Percentiles rank a stretch among this genome's conserved stretches.
phyloP scores from a whole-genome alignment of 257 asterid species.

The Anisodus tanguticus region DNA sequence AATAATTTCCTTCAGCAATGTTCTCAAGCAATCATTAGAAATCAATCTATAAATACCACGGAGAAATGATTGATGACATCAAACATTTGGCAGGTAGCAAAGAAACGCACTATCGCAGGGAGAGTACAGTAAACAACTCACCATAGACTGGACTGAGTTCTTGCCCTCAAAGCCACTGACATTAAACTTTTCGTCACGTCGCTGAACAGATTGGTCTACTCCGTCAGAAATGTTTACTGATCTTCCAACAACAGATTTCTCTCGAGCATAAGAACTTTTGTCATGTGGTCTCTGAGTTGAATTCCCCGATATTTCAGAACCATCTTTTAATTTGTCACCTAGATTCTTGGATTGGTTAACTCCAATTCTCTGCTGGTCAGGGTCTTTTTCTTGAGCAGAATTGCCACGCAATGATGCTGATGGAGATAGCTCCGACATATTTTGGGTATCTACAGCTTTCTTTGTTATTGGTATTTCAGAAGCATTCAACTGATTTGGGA shows the following conservation, averaged over 20 bases:
- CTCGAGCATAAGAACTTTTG: slow-evolving; percentile 43
- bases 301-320: slow-evolving; percentile 49
- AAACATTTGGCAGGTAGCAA: slow-evolving; percentile 24
- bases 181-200: slow-evolving; percentile 65
- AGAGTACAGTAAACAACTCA: slow-evolving; percentile 44
- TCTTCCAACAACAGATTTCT: slow-evolving; percentile 60
- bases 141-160: slow-evolving; percentile 56
- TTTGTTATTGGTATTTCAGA: slow-evolving; percentile 53
- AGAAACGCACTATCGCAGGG: neutral
- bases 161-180: slow-evolving; percentile 61
- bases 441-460: slow-evolving; percentile 51
- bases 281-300: slow-evolving; percentile 56
- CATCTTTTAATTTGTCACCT: slow-evolving; percentile 51
- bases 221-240: slow-evolving; percentile 43
- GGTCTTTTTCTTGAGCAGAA: slow-evolving; percentile 48
- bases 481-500: slow-evolving; percentile 53
- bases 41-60: neutral
- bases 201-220: slow-evolving; percentile 51
- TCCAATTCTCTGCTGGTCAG: slow-evolving; percentile 60
- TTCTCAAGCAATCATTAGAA: slow-evolving; percentile 6
- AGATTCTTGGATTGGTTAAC: slow-evolving; percentile 49
- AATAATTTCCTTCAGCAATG: neutral
- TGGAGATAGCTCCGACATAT: slow-evolving; percentile 39
- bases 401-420: slow-evolving; percentile 49
- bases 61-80: slow-evolving; percentile 6